Conservation (phyloP, 1,284 basidiomycete genomes). For the Grifola frondosa region DNA sequence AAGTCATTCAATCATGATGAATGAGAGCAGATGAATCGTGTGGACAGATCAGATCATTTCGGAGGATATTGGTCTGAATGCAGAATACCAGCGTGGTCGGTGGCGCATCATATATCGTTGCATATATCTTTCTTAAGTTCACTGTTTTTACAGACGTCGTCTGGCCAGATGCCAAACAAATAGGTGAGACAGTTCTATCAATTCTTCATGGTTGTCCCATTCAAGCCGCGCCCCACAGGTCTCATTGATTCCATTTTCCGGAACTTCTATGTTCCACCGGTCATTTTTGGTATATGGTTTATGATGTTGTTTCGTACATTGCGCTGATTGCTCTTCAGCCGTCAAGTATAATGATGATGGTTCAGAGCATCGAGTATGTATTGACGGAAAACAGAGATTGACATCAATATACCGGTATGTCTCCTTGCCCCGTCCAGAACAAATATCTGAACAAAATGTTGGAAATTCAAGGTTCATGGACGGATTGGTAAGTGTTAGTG, state of each 20-base stretch:
- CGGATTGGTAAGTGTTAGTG: conserved; percentile 47
- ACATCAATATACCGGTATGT: conserved; percentile 62
- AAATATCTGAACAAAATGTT: no score
- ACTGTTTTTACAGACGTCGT: conserved; percentile 53
- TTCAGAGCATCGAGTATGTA: conserved; percentile 61
- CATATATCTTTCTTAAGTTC: background rate
- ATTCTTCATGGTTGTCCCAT: background rate
- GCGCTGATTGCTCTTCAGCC: conserved; percentile 18
- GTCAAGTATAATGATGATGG: conserved; percentile 53
- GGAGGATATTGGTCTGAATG: conserved; percentile 62
- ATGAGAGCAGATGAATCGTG: no score
- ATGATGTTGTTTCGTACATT: background rate
- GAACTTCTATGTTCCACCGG: conserved; percentile 55
- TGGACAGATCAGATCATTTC: conserved; percentile 58
- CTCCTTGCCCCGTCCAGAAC: no score
- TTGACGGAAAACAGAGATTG: conserved; percentile 78
- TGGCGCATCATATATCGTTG: background rate
- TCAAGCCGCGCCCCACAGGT: conserved; percentile 22
- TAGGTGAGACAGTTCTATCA: conserved; percentile 23
- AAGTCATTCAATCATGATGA: conserved; percentile 2
- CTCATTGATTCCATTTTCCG: conserved; percentile 56
- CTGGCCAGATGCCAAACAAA: conserved; percentile 48
- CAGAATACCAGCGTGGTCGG: conserved; percentile 75
- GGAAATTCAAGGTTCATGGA: conserved; percentile 65
- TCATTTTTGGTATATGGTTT: conserved; percentile 45